phyloP scores from a whole-genome alignment of 2,329 filamentous ascomycete species.

The Exophiala spinifera region DNA sequence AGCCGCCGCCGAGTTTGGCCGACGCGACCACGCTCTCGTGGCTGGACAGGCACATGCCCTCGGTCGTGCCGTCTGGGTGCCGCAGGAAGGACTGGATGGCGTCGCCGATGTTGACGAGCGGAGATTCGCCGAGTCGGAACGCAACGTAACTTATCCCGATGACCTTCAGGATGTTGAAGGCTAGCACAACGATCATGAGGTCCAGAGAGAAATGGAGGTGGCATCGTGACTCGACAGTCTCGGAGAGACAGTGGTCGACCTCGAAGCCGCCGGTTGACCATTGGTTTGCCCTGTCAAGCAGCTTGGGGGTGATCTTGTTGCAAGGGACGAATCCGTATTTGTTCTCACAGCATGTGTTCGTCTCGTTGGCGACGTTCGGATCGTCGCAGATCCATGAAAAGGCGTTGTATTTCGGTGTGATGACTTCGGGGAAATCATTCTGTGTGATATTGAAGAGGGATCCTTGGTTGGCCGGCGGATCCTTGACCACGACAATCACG shows the following conservation, averaged over 20 bases:
- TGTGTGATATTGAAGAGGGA: slow-evolving; percentile 17
- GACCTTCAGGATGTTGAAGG: slow-evolving; percentile 27
- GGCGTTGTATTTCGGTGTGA: slow-evolving; percentile 20
- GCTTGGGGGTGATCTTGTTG: slow-evolving; percentile 20
- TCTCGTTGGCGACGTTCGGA: slow-evolving; percentile 19
- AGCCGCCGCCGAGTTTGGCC: slow-evolving; percentile 12
- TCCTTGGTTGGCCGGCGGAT: slow-evolving; percentile 17
- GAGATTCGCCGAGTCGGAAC: slow-evolving; percentile 16
- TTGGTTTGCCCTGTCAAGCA: slow-evolving; percentile 14
- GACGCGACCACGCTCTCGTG: slow-evolving; percentile 22
- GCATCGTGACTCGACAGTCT: slow-evolving; percentile 22
- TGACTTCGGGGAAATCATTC: slow-evolving; percentile 22
- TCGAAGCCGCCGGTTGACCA: slow-evolving; percentile 20
- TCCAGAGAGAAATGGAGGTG: slow-evolving; percentile 26
- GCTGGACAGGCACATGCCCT: slow-evolving; percentile 29
- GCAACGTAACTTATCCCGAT: slow-evolving; percentile 22
- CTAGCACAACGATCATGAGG: slow-evolving; percentile 26
- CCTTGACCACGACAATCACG: slow-evolving; percentile 25
- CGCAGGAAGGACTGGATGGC: slow-evolving; percentile 38
- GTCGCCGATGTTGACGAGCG: slow-evolving; percentile 38
- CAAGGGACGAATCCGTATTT: slow-evolving; percentile 20
- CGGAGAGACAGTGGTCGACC: slow-evolving; percentile 27
- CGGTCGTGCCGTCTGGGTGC: slow-evolving; percentile 33
- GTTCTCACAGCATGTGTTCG: slow-evolving; percentile 18
- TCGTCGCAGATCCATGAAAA: slow-evolving; percentile 28